These are phyloP conservation scores for Blattamonas nauphoetae DNA, from an alignment of 78 protist species.

Conservation along the genomic window DNA sequence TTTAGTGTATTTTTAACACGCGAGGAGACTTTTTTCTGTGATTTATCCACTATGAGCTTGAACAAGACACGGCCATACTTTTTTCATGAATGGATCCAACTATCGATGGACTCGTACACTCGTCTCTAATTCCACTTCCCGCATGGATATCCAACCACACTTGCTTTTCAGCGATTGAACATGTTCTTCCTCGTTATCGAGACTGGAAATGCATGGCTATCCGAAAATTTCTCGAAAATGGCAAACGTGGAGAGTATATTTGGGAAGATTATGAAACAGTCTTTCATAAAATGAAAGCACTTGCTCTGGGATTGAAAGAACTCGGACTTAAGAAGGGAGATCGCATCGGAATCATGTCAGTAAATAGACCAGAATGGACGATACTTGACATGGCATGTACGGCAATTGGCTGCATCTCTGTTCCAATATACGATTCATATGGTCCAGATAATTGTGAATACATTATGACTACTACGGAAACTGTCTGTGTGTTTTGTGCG, in stretches of 20 bases:
- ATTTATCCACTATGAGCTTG: too few species aligned
- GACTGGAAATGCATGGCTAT: too few species aligned
- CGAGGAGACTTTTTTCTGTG: too few species aligned
- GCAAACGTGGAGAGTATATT: background rate
- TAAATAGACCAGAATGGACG: conserved; percentile 16
- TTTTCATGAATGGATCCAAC: too few species aligned
- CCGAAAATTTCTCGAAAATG: background rate
- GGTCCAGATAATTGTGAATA: background rate
- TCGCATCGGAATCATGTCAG: conserved; percentile 18
- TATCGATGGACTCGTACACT: too few species aligned
- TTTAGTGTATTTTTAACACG: too few species aligned
- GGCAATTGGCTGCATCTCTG: conserved; percentile 2
- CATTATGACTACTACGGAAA: background rate
- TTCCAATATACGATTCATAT: conserved; percentile 18
- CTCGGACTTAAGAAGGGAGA: conserved; percentile 22
- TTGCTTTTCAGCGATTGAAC: too few species aligned
- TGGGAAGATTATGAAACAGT: background rate
- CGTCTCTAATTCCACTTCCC: too few species aligned
- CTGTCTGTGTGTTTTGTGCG: background rate
- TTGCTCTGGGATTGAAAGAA: background rate
- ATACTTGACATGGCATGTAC: conserved; percentile 11
- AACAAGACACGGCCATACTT: too few species aligned
- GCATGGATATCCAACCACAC: too few species aligned
- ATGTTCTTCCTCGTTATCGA: too few species aligned
- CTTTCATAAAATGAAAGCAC: background rate